Percentiles rank a stretch among this genome's conserved stretches.
These are phyloP conservation scores for Ilex aquifolium DNA, from an alignment of 257 asterid genomes.

Conservation along the genomic window DNA sequence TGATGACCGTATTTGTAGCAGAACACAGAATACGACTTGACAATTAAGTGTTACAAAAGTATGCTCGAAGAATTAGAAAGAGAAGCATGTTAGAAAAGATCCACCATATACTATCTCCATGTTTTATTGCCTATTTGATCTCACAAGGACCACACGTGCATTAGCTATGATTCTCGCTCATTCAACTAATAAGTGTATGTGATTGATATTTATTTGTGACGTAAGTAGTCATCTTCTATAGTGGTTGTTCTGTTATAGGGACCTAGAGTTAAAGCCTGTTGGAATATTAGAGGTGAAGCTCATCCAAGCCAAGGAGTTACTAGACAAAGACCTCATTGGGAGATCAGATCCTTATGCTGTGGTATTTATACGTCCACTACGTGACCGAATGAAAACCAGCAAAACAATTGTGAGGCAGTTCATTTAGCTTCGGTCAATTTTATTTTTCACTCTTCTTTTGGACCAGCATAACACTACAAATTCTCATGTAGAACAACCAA, in stretches of 20 bases:
- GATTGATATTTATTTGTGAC: not conserved
- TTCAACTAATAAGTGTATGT: not conserved
- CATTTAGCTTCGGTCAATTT: constrained; percentile 1
- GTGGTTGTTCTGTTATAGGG: constrained; percentile 31
- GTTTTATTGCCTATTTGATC: too few relatives aligned
- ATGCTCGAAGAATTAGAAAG: too few relatives aligned
- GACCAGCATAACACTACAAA: constrained; percentile 6
- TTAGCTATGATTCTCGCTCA: too few relatives aligned
- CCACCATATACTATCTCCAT: too few relatives aligned
- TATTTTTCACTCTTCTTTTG: not conserved
- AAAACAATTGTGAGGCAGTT: constrained; percentile 55
- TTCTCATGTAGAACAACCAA: constrained; percentile 49
- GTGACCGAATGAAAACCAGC: constrained; percentile 59
- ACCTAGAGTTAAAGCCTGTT: constrained; percentile 62
- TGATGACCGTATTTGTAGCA: too few relatives aligned
- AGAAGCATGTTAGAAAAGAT: too few relatives aligned
- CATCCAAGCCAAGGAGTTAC: constrained; percentile 77
- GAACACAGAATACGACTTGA: too few relatives aligned
- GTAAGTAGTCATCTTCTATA: not conserved
- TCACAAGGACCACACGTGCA: too few relatives aligned
- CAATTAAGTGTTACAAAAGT: too few relatives aligned
- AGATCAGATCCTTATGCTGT: constrained; percentile 90
- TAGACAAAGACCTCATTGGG: constrained; percentile 81
- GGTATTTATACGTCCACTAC: constrained; percentile 77
- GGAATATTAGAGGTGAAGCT: constrained; percentile 93